Conservation (phyloP, 768 basidiomycete genomes). For the Infundibulicybe gibba region DNA sequence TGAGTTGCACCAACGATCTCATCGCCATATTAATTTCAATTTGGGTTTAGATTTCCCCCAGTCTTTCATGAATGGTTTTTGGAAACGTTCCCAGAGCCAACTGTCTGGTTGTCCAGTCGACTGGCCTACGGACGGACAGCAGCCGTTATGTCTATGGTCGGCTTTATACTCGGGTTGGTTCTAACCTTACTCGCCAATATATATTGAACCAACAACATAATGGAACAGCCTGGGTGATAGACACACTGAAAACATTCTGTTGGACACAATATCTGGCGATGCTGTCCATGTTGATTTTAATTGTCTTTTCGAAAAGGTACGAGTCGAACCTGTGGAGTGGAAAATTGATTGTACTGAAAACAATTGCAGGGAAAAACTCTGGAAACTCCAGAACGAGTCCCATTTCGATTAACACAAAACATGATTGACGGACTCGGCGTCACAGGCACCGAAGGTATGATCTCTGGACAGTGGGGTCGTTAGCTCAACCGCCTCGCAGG, state of each 20-base stretch:
- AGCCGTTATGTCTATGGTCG: conserved; percentile 99
- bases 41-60: conserved; percentile 59
- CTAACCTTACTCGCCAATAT: not conserved
- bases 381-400: conserved; percentile 87
- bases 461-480: not conserved
- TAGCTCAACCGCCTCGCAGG: conserved; percentile 38
- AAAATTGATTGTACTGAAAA: not conserved
- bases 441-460: conserved; percentile 82
- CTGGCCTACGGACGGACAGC: conserved; percentile 82
- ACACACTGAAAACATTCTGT: conserved; percentile 93
- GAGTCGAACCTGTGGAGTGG: conserved; percentile 1
- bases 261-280: conserved; percentile 86
- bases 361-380: conserved; percentile 63
- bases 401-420: conserved; percentile 94
- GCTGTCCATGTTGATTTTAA: conserved; percentile 97
- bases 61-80: conserved; percentile 98
- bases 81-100: conserved; percentile 94
- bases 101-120: conserved; percentile 91
- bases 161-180: conserved; percentile 88
- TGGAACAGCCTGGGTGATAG: conserved; percentile 86
- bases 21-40: not conserved
- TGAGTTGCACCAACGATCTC: conserved; percentile 25
- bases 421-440: conserved; percentile 90
- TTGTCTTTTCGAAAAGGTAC: conserved; percentile 93
- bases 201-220: too few species aligned